Conservation (phyloP, 164 flowering plant genomes). For the Stephania cephalantha region DNA sequence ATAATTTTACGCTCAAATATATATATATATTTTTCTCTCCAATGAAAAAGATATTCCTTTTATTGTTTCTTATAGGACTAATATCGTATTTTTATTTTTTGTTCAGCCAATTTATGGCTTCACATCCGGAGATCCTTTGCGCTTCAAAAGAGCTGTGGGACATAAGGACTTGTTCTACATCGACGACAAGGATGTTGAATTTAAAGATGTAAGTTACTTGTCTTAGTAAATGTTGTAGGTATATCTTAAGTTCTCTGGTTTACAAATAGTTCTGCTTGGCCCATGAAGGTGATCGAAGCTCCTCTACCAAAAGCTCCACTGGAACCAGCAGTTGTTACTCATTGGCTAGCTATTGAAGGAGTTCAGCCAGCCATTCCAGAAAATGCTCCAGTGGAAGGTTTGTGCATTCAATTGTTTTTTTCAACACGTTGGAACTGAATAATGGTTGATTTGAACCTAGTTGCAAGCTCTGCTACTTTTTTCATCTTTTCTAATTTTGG, state of each 20-base stretch:
- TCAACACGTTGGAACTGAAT: not conserved
- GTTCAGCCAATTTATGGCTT: conserved; percentile 88
- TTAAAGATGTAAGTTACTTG: conserved; percentile 57
- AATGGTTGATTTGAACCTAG: not conserved
- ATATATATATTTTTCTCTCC: not conserved
- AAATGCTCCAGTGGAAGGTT: conserved; percentile 85
- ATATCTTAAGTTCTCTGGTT: not conserved
- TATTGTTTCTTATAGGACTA: not conserved
- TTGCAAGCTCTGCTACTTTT: not conserved
- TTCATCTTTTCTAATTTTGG: not conserved
- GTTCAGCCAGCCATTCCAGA: conserved; percentile 98
- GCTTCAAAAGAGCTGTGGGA: conserved; percentile 80
- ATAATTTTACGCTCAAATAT: not conserved
- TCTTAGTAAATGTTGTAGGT: not conserved
- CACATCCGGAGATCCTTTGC: conserved; percentile 65
- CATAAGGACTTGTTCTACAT: conserved; percentile 81
- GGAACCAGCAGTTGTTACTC: conserved; percentile 68
- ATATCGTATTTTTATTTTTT: conserved; percentile 8
- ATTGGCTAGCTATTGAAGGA: conserved; percentile 98
- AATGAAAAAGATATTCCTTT: not conserved
- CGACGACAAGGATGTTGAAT: conserved; percentile 85
- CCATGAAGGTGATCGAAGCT: conserved; percentile 76
- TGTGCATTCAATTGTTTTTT: conserved; percentile 4
- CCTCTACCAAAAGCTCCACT: conserved; percentile 94
- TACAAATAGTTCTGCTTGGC: conserved; percentile 7